Percentiles rank a stretch among this genome's conserved stretches.
These are phyloP conservation scores for Monosporascus sp. DNA, from an alignment of 2,329 filamentous ascomycete genomes.

Conservation along the genomic window DNA sequence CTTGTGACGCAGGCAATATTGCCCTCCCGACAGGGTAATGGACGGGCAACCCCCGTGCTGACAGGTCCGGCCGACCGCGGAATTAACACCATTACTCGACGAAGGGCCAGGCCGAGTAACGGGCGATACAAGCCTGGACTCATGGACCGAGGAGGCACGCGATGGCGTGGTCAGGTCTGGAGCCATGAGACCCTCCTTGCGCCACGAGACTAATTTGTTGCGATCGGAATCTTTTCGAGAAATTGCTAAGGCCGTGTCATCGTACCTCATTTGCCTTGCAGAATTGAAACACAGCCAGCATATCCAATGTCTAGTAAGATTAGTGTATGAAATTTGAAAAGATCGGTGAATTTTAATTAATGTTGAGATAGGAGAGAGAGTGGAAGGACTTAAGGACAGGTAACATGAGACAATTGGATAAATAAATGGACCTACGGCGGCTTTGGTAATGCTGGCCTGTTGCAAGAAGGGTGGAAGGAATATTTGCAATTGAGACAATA, in stretches of 20 bases:
- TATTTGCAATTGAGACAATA: too few species aligned
- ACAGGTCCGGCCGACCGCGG: conserved; percentile 9
- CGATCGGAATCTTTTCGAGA: neutral
- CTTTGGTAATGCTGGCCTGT: neutral
- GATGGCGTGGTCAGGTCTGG: conserved; percentile 7
- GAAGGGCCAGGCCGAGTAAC: neutral
- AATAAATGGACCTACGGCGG: neutral
- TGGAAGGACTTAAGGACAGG: too few species aligned
- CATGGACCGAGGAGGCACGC: neutral
- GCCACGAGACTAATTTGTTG: neutral
- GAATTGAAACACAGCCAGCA: conserved; percentile 8
- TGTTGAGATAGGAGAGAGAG: too few species aligned
- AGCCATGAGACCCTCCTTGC: neutral
- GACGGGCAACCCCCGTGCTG: conserved; percentile 16
- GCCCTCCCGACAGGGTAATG: conserved; percentile 6
- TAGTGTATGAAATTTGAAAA: neutral
- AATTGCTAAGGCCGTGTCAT: conserved; percentile 16
- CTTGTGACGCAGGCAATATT: conserved; percentile 14
- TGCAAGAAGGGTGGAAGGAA: too few species aligned
- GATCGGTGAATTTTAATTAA: too few species aligned
- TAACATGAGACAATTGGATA: neutral
- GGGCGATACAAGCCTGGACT: neutral
- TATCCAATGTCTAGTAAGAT: conserved; percentile 2
- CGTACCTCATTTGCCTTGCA: conserved; percentile 14
- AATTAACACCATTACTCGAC: conserved; percentile 13